Base-by-base conservation (phyloP, 441 rosid genomes). In the Omphalea diandra region DNA sequence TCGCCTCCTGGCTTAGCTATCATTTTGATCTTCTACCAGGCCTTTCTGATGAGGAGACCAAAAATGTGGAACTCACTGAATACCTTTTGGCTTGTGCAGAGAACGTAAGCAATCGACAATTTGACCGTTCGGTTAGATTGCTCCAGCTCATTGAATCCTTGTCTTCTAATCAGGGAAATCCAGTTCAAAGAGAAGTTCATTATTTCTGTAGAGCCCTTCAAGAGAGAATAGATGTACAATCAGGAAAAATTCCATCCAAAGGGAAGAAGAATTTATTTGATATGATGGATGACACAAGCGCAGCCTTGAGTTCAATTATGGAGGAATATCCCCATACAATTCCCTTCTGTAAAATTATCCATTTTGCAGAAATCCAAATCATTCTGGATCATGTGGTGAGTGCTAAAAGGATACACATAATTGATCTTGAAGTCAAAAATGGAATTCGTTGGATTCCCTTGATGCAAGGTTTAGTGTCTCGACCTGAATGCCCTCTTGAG, bases 401-500 rank as follows among this genome's bases (percentile, higher is more conserved):
- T n/a, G 82, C 86, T 24, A 86, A 71, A 47, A 84, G 22, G 75
- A 67, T 88, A 75, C 90, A 85, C 41, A 18, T n/a, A n/a, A n/a
- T n/a, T n/a, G n/a, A n/a, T n/a, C n/a, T n/a, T n/a, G n/a, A n/a
- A n/a, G n/a, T n/a, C n/a, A n/a, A n/a, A n/a, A n/a, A n/a, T n/a
- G 93, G 93, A 17, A 44, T 56, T 33, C 88, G 84, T 12, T 84
- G 90, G 85, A 75, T 84, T 7, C 14, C 70, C 31, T 64, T 88
- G 66, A 83, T 88, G 86, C 87, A 81, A 76, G 87, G 85, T 61
- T 78, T 84, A 12, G 72, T 67, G 4, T 73, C 77, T 10, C 72
- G 73, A 31, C 7, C 67, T 8, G 77, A 62, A 10, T 61, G 32
- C n/a, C 77, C 77, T 2, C 12, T 83, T 20, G 79, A 80, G 76